Evolutionary conservation across 176 grass and related monocot genomes (phyloP).

Genomic region (Carex kokanica): DNA sequence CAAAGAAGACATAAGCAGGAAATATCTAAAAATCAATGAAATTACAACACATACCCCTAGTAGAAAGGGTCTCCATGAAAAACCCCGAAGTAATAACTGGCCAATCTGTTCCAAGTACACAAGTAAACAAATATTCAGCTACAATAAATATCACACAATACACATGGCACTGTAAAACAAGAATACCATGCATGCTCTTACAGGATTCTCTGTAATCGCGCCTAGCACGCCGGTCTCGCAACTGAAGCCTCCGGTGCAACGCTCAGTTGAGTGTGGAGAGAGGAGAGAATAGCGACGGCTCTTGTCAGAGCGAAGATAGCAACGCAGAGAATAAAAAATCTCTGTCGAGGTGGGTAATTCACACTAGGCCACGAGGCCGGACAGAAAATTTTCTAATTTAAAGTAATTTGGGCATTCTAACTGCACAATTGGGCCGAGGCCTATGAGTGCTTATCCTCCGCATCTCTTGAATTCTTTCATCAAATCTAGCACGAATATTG

Average conservation of each 20-base stretch:
- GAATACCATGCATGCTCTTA: background rate
- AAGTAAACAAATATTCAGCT: background rate
- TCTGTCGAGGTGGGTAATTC: background rate
- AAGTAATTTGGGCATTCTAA: background rate
- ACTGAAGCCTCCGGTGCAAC: background rate
- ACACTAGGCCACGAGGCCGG: background rate
- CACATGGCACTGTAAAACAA: background rate
- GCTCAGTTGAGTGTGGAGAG: background rate
- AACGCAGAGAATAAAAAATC: background rate
- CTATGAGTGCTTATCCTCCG: background rate
- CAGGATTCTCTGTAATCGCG: background rate
- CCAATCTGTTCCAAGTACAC: background rate
- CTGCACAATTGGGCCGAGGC: background rate
- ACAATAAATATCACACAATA: background rate
- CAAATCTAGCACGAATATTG: too few species aligned
- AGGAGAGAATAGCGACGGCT: background rate
- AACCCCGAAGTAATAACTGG: background rate
- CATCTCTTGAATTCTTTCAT: background rate
- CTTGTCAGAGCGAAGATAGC: background rate
- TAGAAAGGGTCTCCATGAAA: constrained; percentile 24
- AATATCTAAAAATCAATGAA: background rate
- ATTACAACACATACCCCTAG: constrained; percentile 11
- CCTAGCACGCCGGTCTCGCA: background rate
- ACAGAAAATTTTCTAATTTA: background rate
- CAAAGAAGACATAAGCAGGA: background rate